phyloP scores from a whole-genome alignment of 2,329 filamentous ascomycete species.

The Diaporthe citri region DNA sequence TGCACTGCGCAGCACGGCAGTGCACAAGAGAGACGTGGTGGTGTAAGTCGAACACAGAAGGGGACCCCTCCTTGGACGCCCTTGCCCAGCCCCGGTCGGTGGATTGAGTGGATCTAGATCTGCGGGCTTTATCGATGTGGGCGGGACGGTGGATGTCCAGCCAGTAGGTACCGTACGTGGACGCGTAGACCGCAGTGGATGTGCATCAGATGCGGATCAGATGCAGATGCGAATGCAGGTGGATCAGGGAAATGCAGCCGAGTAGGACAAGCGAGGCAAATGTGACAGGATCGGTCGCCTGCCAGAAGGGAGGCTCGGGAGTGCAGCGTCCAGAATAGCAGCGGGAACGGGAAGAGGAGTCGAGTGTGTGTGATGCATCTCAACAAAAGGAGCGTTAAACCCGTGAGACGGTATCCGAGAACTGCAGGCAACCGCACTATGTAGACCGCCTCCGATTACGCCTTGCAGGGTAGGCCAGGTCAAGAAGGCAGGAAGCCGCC shows the following conservation, averaged over 20 bases:
- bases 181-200: not conserved
- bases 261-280: conserved; percentile 9
- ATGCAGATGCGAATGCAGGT: conserved; percentile 28
- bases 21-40: conserved; percentile 13
- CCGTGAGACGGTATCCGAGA: not conserved
- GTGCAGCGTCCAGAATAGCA: not conserved
- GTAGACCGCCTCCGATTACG: conserved; percentile 28
- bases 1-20: conserved; percentile 9
- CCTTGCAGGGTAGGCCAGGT: not conserved
- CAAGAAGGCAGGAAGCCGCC: not conserved
- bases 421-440: not conserved
- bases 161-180: not conserved
- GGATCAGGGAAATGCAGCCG: conserved; percentile 20
- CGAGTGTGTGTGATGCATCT: not conserved
- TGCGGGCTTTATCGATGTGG: conserved; percentile 25
- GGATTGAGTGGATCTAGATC: conserved; percentile 18
- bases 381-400: conserved; percentile 15
- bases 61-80: conserved; percentile 21
- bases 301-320: conserved; percentile 5
- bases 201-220: conserved; percentile 17
- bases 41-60: conserved; percentile 16
- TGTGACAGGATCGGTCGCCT: conserved; percentile 5
- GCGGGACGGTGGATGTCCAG: conserved; percentile 8
- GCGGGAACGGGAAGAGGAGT: not conserved
- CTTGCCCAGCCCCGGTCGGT: conserved; percentile 25